Percentiles rank a stretch among this genome's conserved stretches.
Conservation (phyloP, 73 alveolate species). For the Paramecium caudatum region DNA sequence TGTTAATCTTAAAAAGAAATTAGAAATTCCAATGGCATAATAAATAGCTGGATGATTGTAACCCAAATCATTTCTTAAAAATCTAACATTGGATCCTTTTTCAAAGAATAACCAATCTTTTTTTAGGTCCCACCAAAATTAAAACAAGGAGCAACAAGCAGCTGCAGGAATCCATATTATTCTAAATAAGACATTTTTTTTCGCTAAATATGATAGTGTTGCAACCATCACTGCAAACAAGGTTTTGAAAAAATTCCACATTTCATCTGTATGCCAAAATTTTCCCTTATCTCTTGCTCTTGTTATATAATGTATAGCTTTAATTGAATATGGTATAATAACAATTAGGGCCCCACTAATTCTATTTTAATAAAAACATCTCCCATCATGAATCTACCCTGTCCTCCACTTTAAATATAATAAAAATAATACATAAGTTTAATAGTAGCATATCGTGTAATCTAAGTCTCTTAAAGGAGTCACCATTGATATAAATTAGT, state of each 20-base stretch:
- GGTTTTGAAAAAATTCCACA: constrained; percentile 65
- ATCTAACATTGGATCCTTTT: constrained; percentile 22
- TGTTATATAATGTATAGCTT: constrained; percentile 16
- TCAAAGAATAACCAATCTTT: constrained; percentile 66
- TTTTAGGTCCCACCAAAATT: constrained; percentile 64
- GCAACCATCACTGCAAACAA: neutral
- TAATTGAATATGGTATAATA: constrained; percentile 44
- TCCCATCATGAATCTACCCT: neutral
- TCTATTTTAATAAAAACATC: constrained; percentile 14
- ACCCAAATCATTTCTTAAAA: constrained; percentile 68
- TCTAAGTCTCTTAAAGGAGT: constrained; percentile 55
- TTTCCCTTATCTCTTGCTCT: constrained; percentile 34
- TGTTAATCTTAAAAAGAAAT: constrained; percentile 41
- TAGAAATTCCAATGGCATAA: neutral
- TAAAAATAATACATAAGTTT: neutral
- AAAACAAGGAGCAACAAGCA: neutral
- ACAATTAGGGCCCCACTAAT: constrained; percentile 25
- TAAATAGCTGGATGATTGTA: constrained; percentile 48
- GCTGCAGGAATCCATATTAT: constrained; percentile 45
- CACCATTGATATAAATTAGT: constrained; percentile 44
- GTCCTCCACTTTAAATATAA: neutral
- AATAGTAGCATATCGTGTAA: constrained; percentile 52
- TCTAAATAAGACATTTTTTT: neutral
- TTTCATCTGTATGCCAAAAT: constrained; percentile 67
- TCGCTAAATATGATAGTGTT: neutral